Evolutionary conservation across 225 moss, liverwort and hornwort genomes (phyloP).

Genomic region (Pseudisothecium myosuroides): DNA sequence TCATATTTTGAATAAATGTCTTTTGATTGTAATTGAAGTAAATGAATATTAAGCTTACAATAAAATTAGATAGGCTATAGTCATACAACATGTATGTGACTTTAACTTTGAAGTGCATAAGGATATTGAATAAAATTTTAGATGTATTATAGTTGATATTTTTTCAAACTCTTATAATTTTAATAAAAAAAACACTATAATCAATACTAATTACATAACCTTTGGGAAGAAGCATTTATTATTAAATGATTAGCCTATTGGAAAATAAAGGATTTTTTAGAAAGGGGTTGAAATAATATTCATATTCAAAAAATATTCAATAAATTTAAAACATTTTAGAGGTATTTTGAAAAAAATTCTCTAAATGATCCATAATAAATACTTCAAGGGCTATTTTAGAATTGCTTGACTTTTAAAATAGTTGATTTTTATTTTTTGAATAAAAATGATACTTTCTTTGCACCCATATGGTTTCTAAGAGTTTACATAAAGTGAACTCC

Average conservation of each 20-base stretch:
- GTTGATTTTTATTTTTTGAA: neutral
- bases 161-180: neutral
- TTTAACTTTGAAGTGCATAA: neutral
- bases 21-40: neutral
- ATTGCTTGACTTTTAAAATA: neutral
- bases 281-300: too few species aligned
- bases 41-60: neutral
- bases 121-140: neutral
- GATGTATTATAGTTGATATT: neutral
- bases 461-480: rapidly evolving
- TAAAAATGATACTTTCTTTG: rapidly evolving
- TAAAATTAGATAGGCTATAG: neutral
- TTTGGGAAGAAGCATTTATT: neutral
- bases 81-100: neutral
- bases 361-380: neutral
- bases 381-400: neutral
- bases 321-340: neutral
- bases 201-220: neutral
- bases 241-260: neutral
- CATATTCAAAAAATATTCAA: neutral
- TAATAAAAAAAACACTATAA: too few species aligned
- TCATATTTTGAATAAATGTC: neutral
- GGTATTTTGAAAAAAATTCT: neutral
- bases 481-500: rapidly evolving
- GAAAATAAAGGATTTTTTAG: rapidly evolving